Evolutionary conservation across 2,329 filamentous ascomycete genomes (phyloP).

Genomic region (Paracorniculantispora psalliotae): DNA sequence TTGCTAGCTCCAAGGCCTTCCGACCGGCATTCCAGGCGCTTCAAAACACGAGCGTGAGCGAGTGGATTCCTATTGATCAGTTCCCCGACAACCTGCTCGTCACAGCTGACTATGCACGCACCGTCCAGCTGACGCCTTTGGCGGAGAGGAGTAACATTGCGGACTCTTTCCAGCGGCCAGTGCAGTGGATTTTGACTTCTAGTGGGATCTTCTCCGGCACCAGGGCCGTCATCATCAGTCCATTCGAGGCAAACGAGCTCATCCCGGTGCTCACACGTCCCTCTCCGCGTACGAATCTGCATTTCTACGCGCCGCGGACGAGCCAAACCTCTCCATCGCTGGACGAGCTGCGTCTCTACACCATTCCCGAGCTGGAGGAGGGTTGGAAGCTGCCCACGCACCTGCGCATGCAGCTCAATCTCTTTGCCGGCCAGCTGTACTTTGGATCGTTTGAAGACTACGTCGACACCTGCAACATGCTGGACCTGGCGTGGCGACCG

Average conservation of each 20-base stretch:
- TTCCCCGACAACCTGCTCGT: not conserved
- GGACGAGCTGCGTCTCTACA: not conserved
- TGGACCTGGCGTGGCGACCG: conserved; percentile 41
- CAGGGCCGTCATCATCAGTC: conserved; percentile 53
- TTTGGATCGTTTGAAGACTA: conserved; percentile 53
- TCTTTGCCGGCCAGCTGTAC: conserved; percentile 67
- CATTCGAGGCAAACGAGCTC: conserved; percentile 52
- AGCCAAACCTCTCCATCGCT: not conserved
- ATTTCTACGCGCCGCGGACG: conserved; percentile 36
- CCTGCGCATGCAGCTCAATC: conserved; percentile 39
- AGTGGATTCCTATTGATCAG: not conserved
- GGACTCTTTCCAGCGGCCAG: conserved; percentile 1
- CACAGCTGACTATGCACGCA: not conserved
- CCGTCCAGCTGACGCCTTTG: not conserved
- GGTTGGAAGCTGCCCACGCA: not conserved
- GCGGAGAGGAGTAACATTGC: not conserved
- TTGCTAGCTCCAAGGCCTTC: not conserved
- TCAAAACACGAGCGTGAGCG: not conserved
- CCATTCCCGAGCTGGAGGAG: not conserved
- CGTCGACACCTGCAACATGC: conserved; percentile 40
- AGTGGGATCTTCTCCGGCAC: not conserved
- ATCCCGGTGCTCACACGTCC: conserved; percentile 29
- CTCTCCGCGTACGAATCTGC: conserved; percentile 34
- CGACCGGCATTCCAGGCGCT: not conserved
- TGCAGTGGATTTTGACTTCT: conserved; percentile 4